Base-by-base conservation (phyloP, 225 moss, liverwort and hornwort species). In the Anthoceros angustus region DNA sequence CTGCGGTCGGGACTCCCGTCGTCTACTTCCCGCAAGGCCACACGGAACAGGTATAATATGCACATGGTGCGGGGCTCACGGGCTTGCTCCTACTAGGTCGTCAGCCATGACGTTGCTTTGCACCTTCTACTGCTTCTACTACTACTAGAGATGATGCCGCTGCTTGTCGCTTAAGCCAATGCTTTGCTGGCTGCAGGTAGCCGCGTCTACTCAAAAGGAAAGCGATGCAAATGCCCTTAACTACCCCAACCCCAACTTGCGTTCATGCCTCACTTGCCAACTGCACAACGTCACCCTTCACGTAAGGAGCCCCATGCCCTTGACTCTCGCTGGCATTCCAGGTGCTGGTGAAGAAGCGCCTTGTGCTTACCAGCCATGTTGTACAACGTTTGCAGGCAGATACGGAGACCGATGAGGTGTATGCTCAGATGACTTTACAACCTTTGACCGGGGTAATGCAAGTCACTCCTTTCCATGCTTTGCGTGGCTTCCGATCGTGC, bases 1-100 rank as follows among this genome's bases (percentile, higher is more conserved):
- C 82, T 14, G 74, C 77, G 12, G 79, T 83, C 55, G 79, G 79
- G 62, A 83, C 74, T 41, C 77, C 74, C 16, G 82, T 83, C 0
- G 82, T 83, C 1, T 83, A 83, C 50, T 83, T 83, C 63, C 82
- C 82, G 24, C 82, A 83, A 69, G 82, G 82, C 43, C 82, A 83
- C 60, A 83, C 79, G 48, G 82, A 83, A 55, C 82, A 83, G 82
- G 82, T 83, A 64, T 16, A 66, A 16, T 0, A 38, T 46, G 24
- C 32, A 25, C 5, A 45, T 46, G 15, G n/a, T 68, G 42, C 43
- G 8, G 25, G 32, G 20, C 46, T 38, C 49, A 46, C 25, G 43
- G 10, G 7, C 15, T 25, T 38, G 21, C 24, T 14, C 15, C 25
- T 0, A 5, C 11, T 7, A 42, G 7, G 42, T 21, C 32, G 32